Evolutionary conservation across 805 yeast genomes (phyloP), one percentile per base, ranked within the genome.

Genomic region (Naumovozyma castellii): DNA sequence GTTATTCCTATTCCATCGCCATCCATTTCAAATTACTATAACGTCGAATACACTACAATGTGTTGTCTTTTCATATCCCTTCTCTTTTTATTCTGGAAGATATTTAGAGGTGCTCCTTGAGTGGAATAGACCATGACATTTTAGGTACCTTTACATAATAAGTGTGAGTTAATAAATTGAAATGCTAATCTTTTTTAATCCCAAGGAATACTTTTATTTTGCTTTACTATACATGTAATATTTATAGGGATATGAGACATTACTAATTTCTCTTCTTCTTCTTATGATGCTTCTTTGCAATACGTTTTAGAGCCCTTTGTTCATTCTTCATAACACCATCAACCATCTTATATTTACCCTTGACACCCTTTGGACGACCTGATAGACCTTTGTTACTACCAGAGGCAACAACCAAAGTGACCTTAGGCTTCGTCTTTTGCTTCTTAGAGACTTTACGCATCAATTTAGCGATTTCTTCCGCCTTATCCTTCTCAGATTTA

Each of bases 321-420:
- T 92, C 99, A 63, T 92, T 92, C 84, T 92, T 92, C 82, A 86
- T 71, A 16, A 80, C 84, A 71, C 97, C 97, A 66, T 92, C 99
- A 52, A 92, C 97, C 98, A 92, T 92, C 80, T 85, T 92, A 69
- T 92, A 92, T 62, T 85, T 87, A 66, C 99, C 99, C 64, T 80
- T 86, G 51, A 92, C 78, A 62, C 98, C 99, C 67, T 77, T 82
- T 32, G 99, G 99, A 69, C 99, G 82, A 41, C 98, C 98, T 50
- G 84, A 70, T 38, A 88, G 66, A 43, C 95, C 95, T 61, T 69
- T 83, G 64, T 92, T 88, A 29, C 69, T 61, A 55, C 97, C 97
- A 37, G 69, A 66, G 8, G 99, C 97, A 50, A 78, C 87, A 45
- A 92, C 95, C 44, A 86, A 73, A 1, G 94, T 84, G 31, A 86